Conservation (phyloP, 1,284 basidiomycete genomes). For the Wallemia ichthyophaga region DNA sequence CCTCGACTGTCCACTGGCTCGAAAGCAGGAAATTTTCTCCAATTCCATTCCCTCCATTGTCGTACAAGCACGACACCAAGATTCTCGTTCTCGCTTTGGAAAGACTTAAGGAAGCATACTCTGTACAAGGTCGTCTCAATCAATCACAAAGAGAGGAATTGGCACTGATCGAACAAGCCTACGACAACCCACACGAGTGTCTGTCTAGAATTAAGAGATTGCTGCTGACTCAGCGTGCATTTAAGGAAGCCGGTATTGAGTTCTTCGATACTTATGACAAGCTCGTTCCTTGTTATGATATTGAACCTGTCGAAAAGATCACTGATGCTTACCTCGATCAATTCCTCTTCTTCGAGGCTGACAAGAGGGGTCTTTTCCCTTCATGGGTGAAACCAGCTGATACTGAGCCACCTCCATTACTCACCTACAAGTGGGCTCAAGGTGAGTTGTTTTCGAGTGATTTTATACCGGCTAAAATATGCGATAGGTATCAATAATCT, state of each 20-base stretch:
- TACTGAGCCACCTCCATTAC: slow-evolving; percentile 73
- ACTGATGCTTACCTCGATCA: slow-evolving; percentile 74
- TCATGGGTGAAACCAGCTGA: slow-evolving; percentile 94
- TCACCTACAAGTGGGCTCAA: slow-evolving; percentile 47
- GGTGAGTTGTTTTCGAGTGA: slow-evolving; percentile 13
- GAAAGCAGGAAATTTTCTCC: slow-evolving; percentile 87
- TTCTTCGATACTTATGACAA: slow-evolving; percentile 40
- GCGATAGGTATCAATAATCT: slow-evolving; percentile 63
- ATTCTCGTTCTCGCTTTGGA: slow-evolving; percentile 75
- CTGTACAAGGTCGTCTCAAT: slow-evolving; percentile 84
- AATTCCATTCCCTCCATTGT: slow-evolving; percentile 89
- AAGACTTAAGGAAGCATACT: slow-evolving; percentile 90
- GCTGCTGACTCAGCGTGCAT: slow-evolving; percentile 74
- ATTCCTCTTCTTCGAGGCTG: slow-evolving; percentile 30
- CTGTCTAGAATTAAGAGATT: slow-evolving; percentile 87
- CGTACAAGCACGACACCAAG: slow-evolving; percentile 95
- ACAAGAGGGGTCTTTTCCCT: slow-evolving; percentile 85
- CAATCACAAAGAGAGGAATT: slow-evolving; percentile 88
- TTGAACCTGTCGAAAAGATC: slow-evolving; percentile 94
- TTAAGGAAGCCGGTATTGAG: slow-evolving; percentile 83
- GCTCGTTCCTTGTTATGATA: slow-evolving; percentile 88
- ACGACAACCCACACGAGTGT: slow-evolving; percentile 32
- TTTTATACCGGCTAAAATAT: neutral
- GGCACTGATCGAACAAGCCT: slow-evolving; percentile 84
- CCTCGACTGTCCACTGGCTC: slow-evolving; percentile 87